Base-by-base conservation (phyloP, 2,329 filamentous ascomycete genomes). In the Penicillium palitans region DNA sequence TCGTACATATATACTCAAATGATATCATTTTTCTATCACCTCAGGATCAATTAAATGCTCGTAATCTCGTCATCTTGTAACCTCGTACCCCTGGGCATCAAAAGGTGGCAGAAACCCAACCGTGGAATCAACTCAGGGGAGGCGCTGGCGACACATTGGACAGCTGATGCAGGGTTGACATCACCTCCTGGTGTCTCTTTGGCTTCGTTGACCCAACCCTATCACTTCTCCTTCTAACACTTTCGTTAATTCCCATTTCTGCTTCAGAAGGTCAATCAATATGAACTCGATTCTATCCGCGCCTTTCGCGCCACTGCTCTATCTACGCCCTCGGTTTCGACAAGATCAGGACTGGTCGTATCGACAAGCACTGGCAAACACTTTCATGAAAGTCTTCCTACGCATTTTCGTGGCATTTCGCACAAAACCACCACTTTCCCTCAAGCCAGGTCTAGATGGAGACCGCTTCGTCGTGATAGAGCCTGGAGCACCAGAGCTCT, bases 341-440 rank as follows among this genome's bases (percentile, higher is more conserved):
- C 61, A 62, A 40, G 57, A 48, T 3, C 48, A 15, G 29, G 52
- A 35, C 47, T 62, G 61, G 61, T 52, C 61, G 2, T 62, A 62
- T 39, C 59, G 58, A 24, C 61, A 62, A 31, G 61, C 61, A 27
- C 17, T 53, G 17, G 31, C 49, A 24, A 57, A 49, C 13, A 37
- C 60, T 2, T 52, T 56, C 12, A 46, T 61, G n/a, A 54, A 45
- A 15, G 8, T 46, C 17, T 62, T 59, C 15, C 33, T 52, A 25
- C 29, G 17, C n/a, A 21, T 62, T n/a, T 54, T 61, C 31, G 55
- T 58, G 13, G 50, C 35, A 15, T 42, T 61, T 25, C 58, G 42
- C n/a, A 56, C 53, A 25, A 58, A 46, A n/a, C 53, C 58, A 48
- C 52, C 61, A 19, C 37, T 63, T 24, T 61, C 40, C 8, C 49